Base-by-base conservation (phyloP, 2,329 filamentous ascomycete species). In the Pyrenophora teres region DNA sequence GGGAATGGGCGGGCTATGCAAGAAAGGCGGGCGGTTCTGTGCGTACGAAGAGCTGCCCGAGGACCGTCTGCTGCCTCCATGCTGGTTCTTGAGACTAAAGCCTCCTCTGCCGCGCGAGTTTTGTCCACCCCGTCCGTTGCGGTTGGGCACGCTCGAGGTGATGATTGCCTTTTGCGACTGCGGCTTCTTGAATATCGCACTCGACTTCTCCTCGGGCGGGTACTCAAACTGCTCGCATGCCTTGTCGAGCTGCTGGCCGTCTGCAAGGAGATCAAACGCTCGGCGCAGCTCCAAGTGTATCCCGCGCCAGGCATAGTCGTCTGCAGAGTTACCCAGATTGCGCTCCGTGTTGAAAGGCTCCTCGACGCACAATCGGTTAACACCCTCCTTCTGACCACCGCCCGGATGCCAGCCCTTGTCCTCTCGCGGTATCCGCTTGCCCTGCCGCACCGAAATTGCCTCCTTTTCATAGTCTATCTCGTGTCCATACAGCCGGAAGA, bases 291-390 rank as follows among this genome's bases (percentile, higher is more conserved):
- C 94, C 60, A 91, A 75, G 71, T 99, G 94, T 25, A 99, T 83
- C 1, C 94, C 94, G 43, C 89, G 85, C 75, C 96, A 97, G 0
- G 94, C 93, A 37, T 90, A 95, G 70, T 96, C 92, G 70, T 99
- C 94, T 7, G 92, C 94, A 2, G 94, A 97, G 65, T 99, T 99
- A 36, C 92, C 94, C 39, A 99, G 80, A 71, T 99, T 99, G 36
- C 94, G 85, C 31, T 83, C 82, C 3, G 83, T 88, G 66, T 96
- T 99, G 80, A 99, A 99, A 0, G 94, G 94, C 72, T 99, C 94
- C 71, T 99, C 94, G 9, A 99, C 90, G 70, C 93, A 97, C 27
- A 99, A 81, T 57, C 89, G 86, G 66, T 96, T 94, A 67, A 75
- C 71, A 13, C 76, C 77, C 52, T 80, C 78, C 64, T 80, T 80